Base-by-base conservation (phyloP, 108 stramenopile species). In the Cyclotella sp. region DNA sequence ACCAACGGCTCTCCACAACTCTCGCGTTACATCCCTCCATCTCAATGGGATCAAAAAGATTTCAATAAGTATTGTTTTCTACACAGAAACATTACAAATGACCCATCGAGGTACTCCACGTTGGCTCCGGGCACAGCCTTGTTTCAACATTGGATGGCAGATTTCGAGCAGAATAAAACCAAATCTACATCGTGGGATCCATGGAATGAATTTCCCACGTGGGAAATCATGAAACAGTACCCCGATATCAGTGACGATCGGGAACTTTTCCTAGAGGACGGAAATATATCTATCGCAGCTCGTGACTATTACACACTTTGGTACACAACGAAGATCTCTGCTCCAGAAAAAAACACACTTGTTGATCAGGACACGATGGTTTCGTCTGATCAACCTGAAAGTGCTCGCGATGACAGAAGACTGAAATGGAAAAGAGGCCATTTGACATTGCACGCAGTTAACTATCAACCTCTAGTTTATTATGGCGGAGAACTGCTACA, bases 231-330 rank as follows among this genome's bases (percentile, higher is more conserved):
- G 72, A 64, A 59, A 19, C 24, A 15, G 14, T 79, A 72, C 39
- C 78, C 78, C 21, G 78, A 79, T 61, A 68, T 79, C 7, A 59
- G 78, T 58, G 70, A 73, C 43, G 72, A 68, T 62, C 44, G 62
- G 13, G 24, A 63, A 19, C n/a, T 53, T 6, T 27, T 34, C 34
- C 12, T 34, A 13, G 21, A 30, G 8, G 42, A 52, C 52, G 49
- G 30, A 53, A 29, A 52, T 9, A 53, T 39, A n/a, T 28, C 16
- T 34, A 1, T 53, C 34, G 58, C 41, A 24, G 61, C 76, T 15
- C 69, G 70, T 21, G 78, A 79, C 29, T 72, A 47, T 42, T 79
- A 79, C 62, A 79, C 78, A n/a, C 63, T 79, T 57, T 79, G 78
- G 78, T 79, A 79, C 29, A 59, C 70, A n/a, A 58, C 70, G 14